A percentile compares a stretch with the other conserved stretches of the same genome.
phyloP scores from a whole-genome alignment of 1,139 yeast species.

The Kurtzmaniella natalensis region DNA sequence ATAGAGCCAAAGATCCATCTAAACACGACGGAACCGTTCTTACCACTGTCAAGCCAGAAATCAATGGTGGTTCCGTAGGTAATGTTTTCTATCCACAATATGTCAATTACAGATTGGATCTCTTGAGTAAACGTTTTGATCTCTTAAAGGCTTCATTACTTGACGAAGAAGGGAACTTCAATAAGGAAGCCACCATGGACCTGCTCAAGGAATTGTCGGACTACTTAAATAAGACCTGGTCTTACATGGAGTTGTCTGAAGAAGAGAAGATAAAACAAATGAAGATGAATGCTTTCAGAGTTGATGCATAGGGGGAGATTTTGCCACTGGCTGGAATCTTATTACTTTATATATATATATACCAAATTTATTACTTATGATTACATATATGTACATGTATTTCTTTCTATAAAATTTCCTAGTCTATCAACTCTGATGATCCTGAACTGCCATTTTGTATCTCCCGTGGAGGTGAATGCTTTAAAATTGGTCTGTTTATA shows the following conservation, averaged over 20 bases:
- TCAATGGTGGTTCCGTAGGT: slow-evolving; percentile 31
- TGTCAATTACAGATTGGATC: slow-evolving; percentile 37
- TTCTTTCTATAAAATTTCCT: no score
- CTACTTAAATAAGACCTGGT: slow-evolving; percentile 39
- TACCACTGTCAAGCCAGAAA: slow-evolving; percentile 36
- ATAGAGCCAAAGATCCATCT: slow-evolving; percentile 27
- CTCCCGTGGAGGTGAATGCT: no score
- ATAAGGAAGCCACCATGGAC: slow-evolving; percentile 34
- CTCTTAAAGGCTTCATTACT: slow-evolving; percentile 20
- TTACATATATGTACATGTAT: not conserved
- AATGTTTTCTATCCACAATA: slow-evolving; percentile 34
- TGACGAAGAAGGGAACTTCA: slow-evolving; percentile 24
- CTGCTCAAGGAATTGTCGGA: slow-evolving; percentile 34
- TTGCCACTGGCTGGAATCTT: slow-evolving; percentile 1
- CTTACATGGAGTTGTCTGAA: slow-evolving; percentile 41
- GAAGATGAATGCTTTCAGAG: not conserved
- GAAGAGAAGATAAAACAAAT: slow-evolving; percentile 15
- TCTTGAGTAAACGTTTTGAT: slow-evolving; percentile 33
- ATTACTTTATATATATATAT: not conserved
- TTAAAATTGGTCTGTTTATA: no score
- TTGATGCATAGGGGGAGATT: no score
- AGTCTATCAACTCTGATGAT: no score
- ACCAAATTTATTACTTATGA: not conserved
- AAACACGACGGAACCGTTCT: slow-evolving; percentile 27
- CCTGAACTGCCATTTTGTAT: no score